Evolutionary conservation across 2,329 filamentous ascomycete species (phyloP), one percentile per base, ranked within the genome.

Genomic region (Talaromyces sp.): DNA sequence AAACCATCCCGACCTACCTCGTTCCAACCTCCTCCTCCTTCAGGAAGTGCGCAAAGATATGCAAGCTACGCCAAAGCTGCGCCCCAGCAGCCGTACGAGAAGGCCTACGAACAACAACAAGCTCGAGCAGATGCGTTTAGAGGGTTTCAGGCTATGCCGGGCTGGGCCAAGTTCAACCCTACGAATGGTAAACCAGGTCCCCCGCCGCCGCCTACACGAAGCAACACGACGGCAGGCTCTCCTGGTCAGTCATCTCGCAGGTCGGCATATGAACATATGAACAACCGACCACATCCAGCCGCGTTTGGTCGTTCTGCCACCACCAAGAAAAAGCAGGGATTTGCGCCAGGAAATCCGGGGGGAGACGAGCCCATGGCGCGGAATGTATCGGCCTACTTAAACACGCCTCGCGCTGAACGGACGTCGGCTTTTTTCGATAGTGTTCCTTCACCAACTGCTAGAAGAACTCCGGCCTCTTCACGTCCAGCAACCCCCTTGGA

Each of bases 331-430:
- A 84, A 79, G 69, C 75, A 78, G 52, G 85, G 84, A 4, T 88
- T 87, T 68, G 82, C 85, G 60, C 84, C 85, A 23, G 79, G 79
- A n/a, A 79, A 79, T 6, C 79, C 83, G 34, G 84, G 82, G n/a
- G 83, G 80, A 40, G 85, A 87, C 68, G 85, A 87, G 66, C 79
- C 83, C 40, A 83, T 83, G 70, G 84, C 84, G 27, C 70, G 74
- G 18, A 79, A 80, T 62, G 82, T 81, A 12, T 81, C 82, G 2
- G 79, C 82, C n/a, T 83, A 82, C 66, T 73, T 72, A 23, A 78
- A 70, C 59, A 68, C 71, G 5, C 68, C 67, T 28, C 70, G 73
- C 42, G 67, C 68, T 50, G 76, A 78, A 60, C 76, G 71, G 16
- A 47, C 61, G 9, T 63, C 62, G 64, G 66, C 66, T 28, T 75